Evolutionary conservation across 164 flowering plant species (phyloP).

Genomic region (Vitis riparia): DNA sequence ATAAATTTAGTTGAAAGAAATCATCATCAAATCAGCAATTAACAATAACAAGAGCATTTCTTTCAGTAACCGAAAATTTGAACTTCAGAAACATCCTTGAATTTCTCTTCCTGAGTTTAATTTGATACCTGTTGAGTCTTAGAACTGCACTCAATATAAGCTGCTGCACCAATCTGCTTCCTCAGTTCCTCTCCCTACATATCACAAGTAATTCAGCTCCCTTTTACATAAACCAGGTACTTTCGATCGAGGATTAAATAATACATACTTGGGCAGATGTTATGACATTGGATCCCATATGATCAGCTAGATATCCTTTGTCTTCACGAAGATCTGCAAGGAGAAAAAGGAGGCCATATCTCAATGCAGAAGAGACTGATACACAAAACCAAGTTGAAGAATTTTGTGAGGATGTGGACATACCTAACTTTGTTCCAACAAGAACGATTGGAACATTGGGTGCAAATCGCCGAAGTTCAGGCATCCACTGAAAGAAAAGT

Average conservation of each 20-base stretch:
- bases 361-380: not conserved
- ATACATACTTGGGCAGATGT: conserved; percentile 73
- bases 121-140: conserved; percentile 93
- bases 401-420: not conserved
- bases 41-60: too few relatives aligned
- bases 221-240: not conserved
- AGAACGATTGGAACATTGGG: conserved; percentile 96
- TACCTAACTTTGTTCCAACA: conserved; percentile 96
- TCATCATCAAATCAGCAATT: not conserved
- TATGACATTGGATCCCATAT: conserved; percentile 61
- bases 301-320: conserved; percentile 73
- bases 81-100: not conserved
- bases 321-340: conserved; percentile 85
- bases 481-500: conserved; percentile 82
- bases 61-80: not conserved
- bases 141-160: conserved; percentile 96
- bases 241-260: not conserved
- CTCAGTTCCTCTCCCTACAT: conserved; percentile 89
- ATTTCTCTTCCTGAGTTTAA: not conserved
- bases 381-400: not conserved
- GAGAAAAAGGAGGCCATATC: not conserved
- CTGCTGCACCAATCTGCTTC: conserved; percentile 97
- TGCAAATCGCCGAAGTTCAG: conserved; percentile 94
- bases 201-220: conserved; percentile 6
- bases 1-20: not conserved